These are phyloP conservation scores for Arthromyces matolae DNA, from an alignment of 768 basidiomycete species.

Conservation along the genomic window DNA sequence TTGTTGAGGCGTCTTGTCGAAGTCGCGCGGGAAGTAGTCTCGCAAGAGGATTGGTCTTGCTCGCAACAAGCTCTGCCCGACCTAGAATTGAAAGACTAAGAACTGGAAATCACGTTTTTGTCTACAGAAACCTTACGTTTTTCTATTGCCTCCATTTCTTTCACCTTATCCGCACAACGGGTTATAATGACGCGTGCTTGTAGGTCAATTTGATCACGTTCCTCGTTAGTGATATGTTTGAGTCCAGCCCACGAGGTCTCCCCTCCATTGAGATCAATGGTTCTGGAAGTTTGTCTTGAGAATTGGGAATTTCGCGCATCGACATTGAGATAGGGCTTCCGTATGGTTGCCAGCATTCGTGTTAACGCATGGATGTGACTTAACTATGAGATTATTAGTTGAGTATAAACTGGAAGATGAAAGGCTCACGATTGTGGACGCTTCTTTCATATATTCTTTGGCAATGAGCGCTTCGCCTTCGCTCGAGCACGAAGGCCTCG, in stretches of 20 bases:
- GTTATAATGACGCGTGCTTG: slow-evolving; percentile 84
- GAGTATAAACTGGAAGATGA: not conserved
- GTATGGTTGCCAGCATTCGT: slow-evolving; percentile 69
- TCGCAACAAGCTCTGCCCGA: slow-evolving; percentile 62
- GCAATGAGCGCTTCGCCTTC: slow-evolving; percentile 41
- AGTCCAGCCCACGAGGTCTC: slow-evolving; percentile 58
- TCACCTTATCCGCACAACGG: slow-evolving; percentile 82
- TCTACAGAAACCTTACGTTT: slow-evolving; percentile 52
- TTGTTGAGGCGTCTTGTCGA: slow-evolving; percentile 47
- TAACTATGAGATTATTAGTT: slow-evolving; percentile 40
- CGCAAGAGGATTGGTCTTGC: slow-evolving; percentile 59
- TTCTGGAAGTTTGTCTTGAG: slow-evolving; percentile 47
- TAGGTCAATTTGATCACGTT: slow-evolving; percentile 94
- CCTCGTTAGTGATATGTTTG: slow-evolving; percentile 77
- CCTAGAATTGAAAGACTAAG: slow-evolving; percentile 36
- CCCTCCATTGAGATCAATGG: slow-evolving; percentile 48
- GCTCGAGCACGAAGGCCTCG: slow-evolving; percentile 29
- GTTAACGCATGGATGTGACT: slow-evolving; percentile 69
- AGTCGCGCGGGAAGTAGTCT: slow-evolving; percentile 72
- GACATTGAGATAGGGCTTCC: slow-evolving; percentile 85
- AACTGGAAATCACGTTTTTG: slow-evolving; percentile 8
- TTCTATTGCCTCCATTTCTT: slow-evolving; percentile 84
- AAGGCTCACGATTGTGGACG: slow-evolving; percentile 59
- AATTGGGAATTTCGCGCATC: slow-evolving; percentile 54
- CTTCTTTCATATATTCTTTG: slow-evolving; percentile 72